Conservation (phyloP, 2,329 filamentous ascomycete genomes). For the Venturia oleaginea region DNA sequence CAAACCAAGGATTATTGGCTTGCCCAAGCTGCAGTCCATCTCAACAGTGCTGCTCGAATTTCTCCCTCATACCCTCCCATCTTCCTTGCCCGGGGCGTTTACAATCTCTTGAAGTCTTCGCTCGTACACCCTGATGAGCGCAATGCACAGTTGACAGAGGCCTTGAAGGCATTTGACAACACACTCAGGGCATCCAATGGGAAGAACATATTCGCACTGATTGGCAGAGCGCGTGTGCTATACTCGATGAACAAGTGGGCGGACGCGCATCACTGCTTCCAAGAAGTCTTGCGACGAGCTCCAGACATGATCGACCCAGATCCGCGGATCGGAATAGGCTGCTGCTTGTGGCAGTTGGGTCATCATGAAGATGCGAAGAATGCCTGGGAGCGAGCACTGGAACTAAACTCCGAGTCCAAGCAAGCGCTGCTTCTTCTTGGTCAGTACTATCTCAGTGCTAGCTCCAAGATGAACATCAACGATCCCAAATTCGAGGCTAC, state of each 20-base stretch:
- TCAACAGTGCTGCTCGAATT: slow-evolving; percentile 92
- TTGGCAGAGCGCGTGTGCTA: slow-evolving; percentile 79
- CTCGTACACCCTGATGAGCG: slow-evolving; percentile 58
- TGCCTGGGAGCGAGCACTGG: slow-evolving; percentile 82
- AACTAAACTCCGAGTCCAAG: slow-evolving; percentile 77
- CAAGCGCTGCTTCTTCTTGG: slow-evolving; percentile 84
- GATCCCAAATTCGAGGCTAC: slow-evolving; percentile 75
- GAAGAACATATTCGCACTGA: slow-evolving; percentile 82
- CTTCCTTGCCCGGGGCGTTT: slow-evolving; percentile 81
- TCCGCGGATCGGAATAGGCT: slow-evolving; percentile 89
- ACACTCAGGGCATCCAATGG: slow-evolving; percentile 75
- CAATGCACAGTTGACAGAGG: slow-evolving; percentile 71
- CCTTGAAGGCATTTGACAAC: slow-evolving; percentile 91
- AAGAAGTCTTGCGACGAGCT: slow-evolving; percentile 76
- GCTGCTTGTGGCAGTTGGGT: slow-evolving; percentile 93
- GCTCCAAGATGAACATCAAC: slow-evolving; percentile 70
- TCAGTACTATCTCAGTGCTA: slow-evolving; percentile 80
- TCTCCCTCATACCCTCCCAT: slow-evolving; percentile 88
- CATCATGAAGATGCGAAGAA: slow-evolving; percentile 85
- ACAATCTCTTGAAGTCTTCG: slow-evolving; percentile 80
- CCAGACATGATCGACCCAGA: slow-evolving; percentile 86
- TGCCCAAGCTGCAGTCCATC: slow-evolving; percentile 75
- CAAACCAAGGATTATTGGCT: slow-evolving; percentile 85
- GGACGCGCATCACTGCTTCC: slow-evolving; percentile 76
- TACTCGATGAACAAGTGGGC: slow-evolving; percentile 81